Evolutionary conservation across 352 stramenopile species (phyloP).

Genomic region (Globisporangium yorkense): DNA sequence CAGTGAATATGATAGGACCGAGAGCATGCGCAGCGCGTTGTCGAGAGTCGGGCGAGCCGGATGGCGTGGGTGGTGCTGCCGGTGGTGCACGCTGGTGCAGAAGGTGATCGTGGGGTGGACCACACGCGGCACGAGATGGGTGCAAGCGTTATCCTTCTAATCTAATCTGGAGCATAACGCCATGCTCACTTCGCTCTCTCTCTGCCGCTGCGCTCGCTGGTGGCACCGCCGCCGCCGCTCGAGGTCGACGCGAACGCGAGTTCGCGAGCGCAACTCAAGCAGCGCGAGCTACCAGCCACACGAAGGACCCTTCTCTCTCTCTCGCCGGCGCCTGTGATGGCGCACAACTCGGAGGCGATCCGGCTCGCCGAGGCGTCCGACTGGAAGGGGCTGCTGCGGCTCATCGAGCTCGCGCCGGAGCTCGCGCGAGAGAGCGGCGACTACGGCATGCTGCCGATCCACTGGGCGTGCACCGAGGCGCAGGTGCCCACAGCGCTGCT

Average conservation of each 20-base stretch:
- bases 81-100: too few relatives aligned
- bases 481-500: slow-evolving; percentile 60
- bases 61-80: too few relatives aligned
- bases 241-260: too few relatives aligned
- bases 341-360: slow-evolving; percentile 55
- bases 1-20: too few relatives aligned
- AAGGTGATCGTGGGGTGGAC: too few relatives aligned
- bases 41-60: neutral
- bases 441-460: slow-evolving; percentile 79
- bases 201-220: neutral
- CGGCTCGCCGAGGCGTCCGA: slow-evolving; percentile 71
- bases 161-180: too few relatives aligned
- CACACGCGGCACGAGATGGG: too few relatives aligned
- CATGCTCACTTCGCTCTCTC: neutral
- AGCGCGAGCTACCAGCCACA: neutral
- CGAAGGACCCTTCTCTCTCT: neutral
- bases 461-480: slow-evolving; percentile 73
- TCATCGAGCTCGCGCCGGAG: slow-evolving; percentile 49
- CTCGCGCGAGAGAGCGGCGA: slow-evolving; percentile 48
- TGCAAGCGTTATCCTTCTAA: too few relatives aligned
- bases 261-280: too few relatives aligned
- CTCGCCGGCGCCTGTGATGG: slow-evolving; percentile 3
- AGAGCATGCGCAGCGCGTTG: too few relatives aligned
- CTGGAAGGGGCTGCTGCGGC: slow-evolving; percentile 58
- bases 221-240: too few relatives aligned